Base-by-base conservation (phyloP, 106 monocot genomes). In the Agapanthus africanus region DNA sequence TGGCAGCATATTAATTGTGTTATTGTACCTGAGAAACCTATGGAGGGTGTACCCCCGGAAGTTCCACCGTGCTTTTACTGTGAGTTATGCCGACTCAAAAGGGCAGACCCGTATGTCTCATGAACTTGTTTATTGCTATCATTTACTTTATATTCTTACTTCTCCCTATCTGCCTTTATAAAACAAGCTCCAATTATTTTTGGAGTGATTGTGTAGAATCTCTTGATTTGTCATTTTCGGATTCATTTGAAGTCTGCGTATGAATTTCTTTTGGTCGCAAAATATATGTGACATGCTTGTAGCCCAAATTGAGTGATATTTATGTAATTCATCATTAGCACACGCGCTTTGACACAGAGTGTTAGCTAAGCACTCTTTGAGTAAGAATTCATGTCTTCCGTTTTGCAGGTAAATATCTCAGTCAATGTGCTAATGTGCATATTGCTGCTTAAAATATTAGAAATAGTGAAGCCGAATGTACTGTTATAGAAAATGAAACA, bases 81-180 rank as follows among this genome's bases (percentile, higher is more conserved):
- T 74, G 91, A 91, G 71, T 46, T 82, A 66, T 91, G 91, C 67
- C 77, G 91, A 78, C 74, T 91, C 56, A 84, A 63, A 50, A 82
- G 76, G 72, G 91, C 91, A 15, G 91, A 91, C 56, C 87, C 87
- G 91, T 91, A 91, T 54, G 91, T 91, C n/a, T 63, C 26, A 30
- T 38, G 32, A 42, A 26, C 64, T 22, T 70, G 3, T 19, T 70
- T 72, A 57, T 63, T 66, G 18, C n/a, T 36, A 21, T 46, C 56
- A 28, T 34, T 61, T 61, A 36, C 3, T 36, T 61, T 36, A 61
- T 61, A 61, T 22, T 19, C 35, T 7, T 61, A 35, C n/a, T 26
- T 36, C 5, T 9, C 2, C 28, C 59, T 59, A 36, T 61, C 61
- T 56, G 13, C 56, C 15, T 50, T 56, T 56, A 56, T 31, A 30